Percentiles rank a stretch among this genome's conserved stretches.
These are phyloP conservation scores for Scheffersomyces ergatensis DNA, from an alignment of 805 yeast genomes.

Conservation along the genomic window DNA sequence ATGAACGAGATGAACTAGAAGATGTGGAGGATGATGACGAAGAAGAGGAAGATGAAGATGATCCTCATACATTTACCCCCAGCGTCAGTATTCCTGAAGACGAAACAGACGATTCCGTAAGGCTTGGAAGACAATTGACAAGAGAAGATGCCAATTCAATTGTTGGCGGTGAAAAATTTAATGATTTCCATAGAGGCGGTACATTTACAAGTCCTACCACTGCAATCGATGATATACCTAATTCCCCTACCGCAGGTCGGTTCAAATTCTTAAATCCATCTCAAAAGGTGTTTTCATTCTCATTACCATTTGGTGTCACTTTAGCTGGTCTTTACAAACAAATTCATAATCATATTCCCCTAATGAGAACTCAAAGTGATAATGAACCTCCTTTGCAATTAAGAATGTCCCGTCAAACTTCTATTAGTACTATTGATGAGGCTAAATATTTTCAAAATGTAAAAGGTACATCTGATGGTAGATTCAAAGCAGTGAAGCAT, in stretches of 20 bases:
- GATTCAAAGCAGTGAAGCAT: conserved; percentile 67
- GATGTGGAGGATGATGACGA: conserved; percentile 2
- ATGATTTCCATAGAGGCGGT: neutral
- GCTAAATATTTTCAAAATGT: conserved; percentile 51
- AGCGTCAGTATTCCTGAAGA: neutral
- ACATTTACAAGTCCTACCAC: no score
- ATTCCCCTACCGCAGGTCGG: conserved; percentile 14
- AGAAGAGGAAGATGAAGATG: conserved; percentile 6
- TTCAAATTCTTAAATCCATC: conserved; percentile 7
- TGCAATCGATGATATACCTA: neutral
- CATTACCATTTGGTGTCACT: conserved; percentile 58
- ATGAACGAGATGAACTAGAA: conserved; percentile 3
- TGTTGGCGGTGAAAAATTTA: conserved; percentile 47
- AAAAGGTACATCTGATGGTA: conserved; percentile 61
- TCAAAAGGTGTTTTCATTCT: conserved; percentile 51
- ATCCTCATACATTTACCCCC: neutral
- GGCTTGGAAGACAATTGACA: conserved; percentile 11
- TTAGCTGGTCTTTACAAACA: conserved; percentile 25
- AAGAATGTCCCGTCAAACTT: conserved; percentile 51
- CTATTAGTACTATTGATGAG: conserved; percentile 64
- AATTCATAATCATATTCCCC: conserved; percentile 10
- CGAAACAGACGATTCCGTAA: neutral
- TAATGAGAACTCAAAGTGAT: conserved; percentile 9
- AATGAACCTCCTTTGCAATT: conserved; percentile 24
- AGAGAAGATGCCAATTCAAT: conserved; percentile 41